Base-by-base conservation (phyloP, 805 yeast species). In the Yamadazyma paraphyllophila region DNA sequence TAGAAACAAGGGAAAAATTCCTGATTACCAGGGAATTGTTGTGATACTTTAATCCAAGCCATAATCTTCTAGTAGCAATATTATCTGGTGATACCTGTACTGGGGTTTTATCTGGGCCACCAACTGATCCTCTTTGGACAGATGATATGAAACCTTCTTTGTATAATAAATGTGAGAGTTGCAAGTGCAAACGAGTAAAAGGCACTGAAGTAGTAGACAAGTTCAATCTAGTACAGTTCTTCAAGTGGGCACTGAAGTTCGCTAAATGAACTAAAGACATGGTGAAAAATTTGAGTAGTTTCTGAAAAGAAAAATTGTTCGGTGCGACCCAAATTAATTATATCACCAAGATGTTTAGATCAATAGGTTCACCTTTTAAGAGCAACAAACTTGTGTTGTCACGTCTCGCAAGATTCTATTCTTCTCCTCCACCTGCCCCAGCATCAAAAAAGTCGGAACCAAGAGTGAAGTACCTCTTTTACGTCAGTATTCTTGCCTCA, bases 41-140 rank as follows among this genome's bases (percentile, higher is more conserved):
- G 60, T 92, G 80, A 65, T 94, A 94, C 63, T 94, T 94, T 62
- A 94, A 72, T 2, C 91, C 95, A 15, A 94, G 65, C 99, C 99
- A 94, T 41, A 94, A 75, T 55, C 96, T 77, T 59, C 98, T 81
- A 1, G 91, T 78, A 14, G 96, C 67, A 26, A 94, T 80, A 60
- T 92, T 91, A 61, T 88, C 96, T 29, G 85, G 90, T 0, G 98
- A 90, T 16, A 82, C 86, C 36, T 85, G 90, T 3, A 81, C 81
- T 0, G 91, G 85, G 1, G 70, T 71, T 37, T 70, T 61, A 63
- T 94, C 98, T 11, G 99, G 98, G 1, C 97, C 96, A 8, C 77
- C 62, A 1, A 80, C 71, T 7, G 92, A 85, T 2, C 99, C 99
- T 58, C 88, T 80, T 59, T 88, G 95, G 43, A 94, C 77, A 2